phyloP scores from a whole-genome alignment of 2,329 filamentous ascomycete genomes.

The Pseudopyrenochaeta lycopersici region DNA sequence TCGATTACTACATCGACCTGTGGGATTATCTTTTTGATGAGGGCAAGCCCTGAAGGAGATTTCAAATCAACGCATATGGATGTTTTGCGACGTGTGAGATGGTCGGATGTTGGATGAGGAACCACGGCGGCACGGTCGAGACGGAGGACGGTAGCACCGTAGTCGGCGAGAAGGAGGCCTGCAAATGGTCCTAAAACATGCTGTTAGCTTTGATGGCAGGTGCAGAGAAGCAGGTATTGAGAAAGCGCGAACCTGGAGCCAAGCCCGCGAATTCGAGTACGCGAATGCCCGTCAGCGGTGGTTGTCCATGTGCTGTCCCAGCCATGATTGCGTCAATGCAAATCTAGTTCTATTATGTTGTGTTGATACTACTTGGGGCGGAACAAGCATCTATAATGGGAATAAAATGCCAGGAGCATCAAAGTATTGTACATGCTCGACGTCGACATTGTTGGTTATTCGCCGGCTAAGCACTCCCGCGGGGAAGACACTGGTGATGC shows the following conservation, averaged over 20 bases:
- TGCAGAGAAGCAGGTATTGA: background rate
- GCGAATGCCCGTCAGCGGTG: constrained; percentile 65
- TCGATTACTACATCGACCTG: constrained; percentile 85
- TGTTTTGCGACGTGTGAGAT: constrained; percentile 80
- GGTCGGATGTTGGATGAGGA: constrained; percentile 67
- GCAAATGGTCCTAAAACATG: constrained; percentile 78
- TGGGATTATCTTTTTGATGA: constrained; percentile 72
- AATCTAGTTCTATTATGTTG: background rate
- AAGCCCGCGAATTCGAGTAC: constrained; percentile 73
- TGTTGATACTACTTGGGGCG: constrained; percentile 3
- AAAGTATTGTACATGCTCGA: constrained; percentile 28
- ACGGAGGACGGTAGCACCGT: constrained; percentile 86
- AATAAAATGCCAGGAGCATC: background rate
- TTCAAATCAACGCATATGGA: constrained; percentile 86
- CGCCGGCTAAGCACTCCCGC: constrained; percentile 44
- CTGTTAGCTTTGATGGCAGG: constrained; percentile 1
- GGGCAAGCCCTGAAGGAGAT: constrained; percentile 65
- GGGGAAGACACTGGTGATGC: constrained; percentile 35
- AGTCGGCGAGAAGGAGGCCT: constrained; percentile 82
- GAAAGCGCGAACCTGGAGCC: constrained; percentile 58
- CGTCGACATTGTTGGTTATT: constrained; percentile 37
- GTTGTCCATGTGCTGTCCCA: constrained; percentile 47
- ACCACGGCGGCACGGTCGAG: constrained; percentile 72
- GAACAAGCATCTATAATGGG: background rate
- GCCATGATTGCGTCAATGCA: constrained; percentile 3